These are phyloP conservation scores for Lentinula sp. DNA, from an alignment of 768 basidiomycete genomes.

Conservation along the genomic window DNA sequence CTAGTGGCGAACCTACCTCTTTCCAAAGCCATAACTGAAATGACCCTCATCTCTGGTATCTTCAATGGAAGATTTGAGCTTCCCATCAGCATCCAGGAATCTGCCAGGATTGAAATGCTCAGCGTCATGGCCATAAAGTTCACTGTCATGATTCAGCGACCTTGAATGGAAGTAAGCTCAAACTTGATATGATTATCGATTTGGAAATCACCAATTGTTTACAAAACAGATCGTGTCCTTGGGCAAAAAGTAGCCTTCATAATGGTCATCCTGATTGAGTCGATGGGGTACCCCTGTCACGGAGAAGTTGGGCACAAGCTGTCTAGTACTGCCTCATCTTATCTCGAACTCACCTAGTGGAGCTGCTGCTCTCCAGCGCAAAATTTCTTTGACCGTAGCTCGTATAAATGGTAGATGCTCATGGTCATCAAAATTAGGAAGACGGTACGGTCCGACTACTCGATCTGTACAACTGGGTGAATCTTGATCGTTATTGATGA, in stretches of 20 bases:
- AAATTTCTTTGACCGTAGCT: constrained; percentile 28
- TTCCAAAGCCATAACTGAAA: background rate
- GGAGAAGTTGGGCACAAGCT: background rate
- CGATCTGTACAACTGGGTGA: constrained; percentile 13
- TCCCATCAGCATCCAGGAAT: background rate
- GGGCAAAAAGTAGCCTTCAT: constrained; percentile 8
- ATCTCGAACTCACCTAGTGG: constrained; percentile 21
- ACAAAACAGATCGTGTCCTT: constrained; percentile 1
- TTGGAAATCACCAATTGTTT: constrained; percentile 4
- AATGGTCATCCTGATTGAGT: constrained; percentile 7
- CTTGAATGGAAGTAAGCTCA: background rate
- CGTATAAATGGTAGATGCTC: constrained; percentile 24
- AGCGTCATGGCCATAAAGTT: background rate
- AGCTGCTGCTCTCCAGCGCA: constrained; percentile 24
- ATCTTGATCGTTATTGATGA: background rate
- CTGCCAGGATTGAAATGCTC: background rate
- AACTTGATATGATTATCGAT: background rate
- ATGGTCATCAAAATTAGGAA: constrained; percentile 27
- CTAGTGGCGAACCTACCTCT: background rate
- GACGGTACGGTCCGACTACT: constrained; percentile 21
- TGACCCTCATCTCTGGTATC: background rate
- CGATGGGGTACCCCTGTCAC: background rate
- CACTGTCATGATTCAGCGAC: background rate
- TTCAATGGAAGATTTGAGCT: background rate
- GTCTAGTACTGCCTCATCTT: background rate